Base-by-base conservation (phyloP, 768 basidiomycete species). In the Lactifluus volemus region DNA sequence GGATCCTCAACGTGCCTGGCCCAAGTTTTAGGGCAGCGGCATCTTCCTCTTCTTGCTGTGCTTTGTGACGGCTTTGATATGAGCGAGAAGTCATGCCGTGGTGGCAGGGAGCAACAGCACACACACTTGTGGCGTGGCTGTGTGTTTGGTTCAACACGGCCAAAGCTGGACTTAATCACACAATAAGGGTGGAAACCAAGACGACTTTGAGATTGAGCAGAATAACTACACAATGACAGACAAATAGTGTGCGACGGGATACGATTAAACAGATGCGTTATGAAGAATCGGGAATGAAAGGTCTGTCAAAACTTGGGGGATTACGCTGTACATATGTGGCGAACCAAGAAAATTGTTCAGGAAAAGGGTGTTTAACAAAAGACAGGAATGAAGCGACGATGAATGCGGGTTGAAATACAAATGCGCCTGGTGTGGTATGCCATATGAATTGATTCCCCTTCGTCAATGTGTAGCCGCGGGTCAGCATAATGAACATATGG, bases 11-110 rank as follows among this genome's bases (percentile, higher is more conserved):
- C 67, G 49, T 61, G 85, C 88, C 89, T 67, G 83, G 73, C 17
- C 91, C 91, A 30, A 93, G 84, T 70, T 92, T 92, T 67, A 93
- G 73, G 17, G 85, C 83, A 14, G 91, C 82, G 0, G 91, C 91
- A 75, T 93, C 91, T 72, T 93, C 91, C 64, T 92, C 90, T 68
- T 93, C 91, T 12, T 76, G 74, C 21, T 79, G 75, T 21, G 81
- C 78, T 67, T 86, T 78, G 68, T 87, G 86, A 65, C 86, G 81
- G 56, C 86, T 74, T 69, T 84, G 74, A 51, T 75, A 77, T 38
- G 72, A 69, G 41, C 73, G 71, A 30, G 84, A 80, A 67, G 85
- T 77, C 81, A 82, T 84, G 58, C 38, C 62, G 30, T 59, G 41
- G 52, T 39, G 49, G 61, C 19, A 19, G 19, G 41, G 29, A 2